These are phyloP conservation scores for Mycena citricolor DNA, from an alignment of 1,284 basidiomycete species.

Conservation along the genomic window DNA sequence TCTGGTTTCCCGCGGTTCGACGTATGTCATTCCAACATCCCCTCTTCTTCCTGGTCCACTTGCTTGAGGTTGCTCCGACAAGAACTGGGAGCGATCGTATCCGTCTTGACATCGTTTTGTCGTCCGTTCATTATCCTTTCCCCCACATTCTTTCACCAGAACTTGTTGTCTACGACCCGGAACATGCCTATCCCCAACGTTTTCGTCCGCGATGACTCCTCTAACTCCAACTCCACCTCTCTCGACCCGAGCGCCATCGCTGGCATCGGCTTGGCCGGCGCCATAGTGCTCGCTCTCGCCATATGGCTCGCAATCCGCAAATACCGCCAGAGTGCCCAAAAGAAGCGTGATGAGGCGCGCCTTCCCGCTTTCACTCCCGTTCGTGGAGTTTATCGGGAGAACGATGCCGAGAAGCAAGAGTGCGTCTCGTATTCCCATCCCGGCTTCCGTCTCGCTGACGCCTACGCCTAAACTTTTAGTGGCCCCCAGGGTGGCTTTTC, in stretches of 20 bases:
- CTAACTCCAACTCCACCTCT: constrained; percentile 3
- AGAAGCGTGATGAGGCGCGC: constrained; percentile 37
- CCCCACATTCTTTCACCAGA: constrained; percentile 7
- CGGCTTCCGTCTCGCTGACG: no score
- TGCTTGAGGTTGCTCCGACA: no score
- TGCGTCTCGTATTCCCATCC: constrained; percentile 15
- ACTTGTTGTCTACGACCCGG: neutral
- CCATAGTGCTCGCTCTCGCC: constrained; percentile 35
- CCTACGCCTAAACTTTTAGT: no score
- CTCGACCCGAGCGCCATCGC: constrained; percentile 43
- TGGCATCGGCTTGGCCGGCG: constrained; percentile 48
- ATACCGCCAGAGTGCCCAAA: constrained; percentile 40
- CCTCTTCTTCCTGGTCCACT: no score
- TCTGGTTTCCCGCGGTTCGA: no score
- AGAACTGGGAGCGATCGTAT: no score
- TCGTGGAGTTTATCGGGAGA: constrained; percentile 43
- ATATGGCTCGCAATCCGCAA: constrained; percentile 42
- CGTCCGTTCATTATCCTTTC: constrained; percentile 19
- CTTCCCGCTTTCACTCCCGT: constrained; percentile 48
- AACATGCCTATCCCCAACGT: constrained; percentile 10
- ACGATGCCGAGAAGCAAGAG: constrained; percentile 25
- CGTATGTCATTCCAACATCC: no score
- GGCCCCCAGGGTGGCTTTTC: constrained; percentile 43
- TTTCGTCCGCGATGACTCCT: constrained; percentile 4
- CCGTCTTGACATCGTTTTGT: constrained; percentile 8